These are phyloP conservation scores for Neurospora tetrasperma DNA, from an alignment of 495 filamentous ascomycete species.

Conservation along the genomic window DNA sequence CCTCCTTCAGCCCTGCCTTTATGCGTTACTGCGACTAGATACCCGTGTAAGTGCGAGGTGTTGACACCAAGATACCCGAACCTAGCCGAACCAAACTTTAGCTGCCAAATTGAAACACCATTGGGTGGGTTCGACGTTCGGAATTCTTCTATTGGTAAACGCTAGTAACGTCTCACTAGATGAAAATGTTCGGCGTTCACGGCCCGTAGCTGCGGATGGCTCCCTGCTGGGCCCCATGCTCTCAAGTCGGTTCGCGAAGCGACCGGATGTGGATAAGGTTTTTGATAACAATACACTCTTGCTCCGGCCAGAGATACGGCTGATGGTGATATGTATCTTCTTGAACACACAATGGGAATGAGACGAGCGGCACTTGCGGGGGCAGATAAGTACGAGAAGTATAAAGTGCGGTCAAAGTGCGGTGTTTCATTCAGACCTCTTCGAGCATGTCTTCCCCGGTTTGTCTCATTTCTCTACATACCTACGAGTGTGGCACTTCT, in stretches of 20 bases:
- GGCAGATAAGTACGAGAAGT: background rate
- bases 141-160: constrained; percentile 24
- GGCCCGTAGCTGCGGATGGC: constrained; percentile 16
- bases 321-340: background rate
- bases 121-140: background rate
- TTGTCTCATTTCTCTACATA: background rate
- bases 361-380: background rate
- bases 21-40: background rate
- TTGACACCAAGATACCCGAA: constrained; percentile 11
- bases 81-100: constrained; percentile 5
- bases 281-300: background rate
- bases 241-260: background rate
- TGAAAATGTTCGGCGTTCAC: constrained; percentile 11
- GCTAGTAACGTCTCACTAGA: constrained; percentile 14
- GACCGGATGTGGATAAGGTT: background rate
- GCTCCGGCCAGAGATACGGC: background rate
- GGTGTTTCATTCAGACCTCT: background rate
- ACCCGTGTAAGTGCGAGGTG: constrained; percentile 3
- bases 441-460: background rate
- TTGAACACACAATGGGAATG: background rate
- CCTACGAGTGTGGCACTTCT: background rate
- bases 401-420: background rate
- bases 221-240: background rate
- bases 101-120: background rate
- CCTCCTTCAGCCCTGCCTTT: constrained; percentile 16